Percentiles rank a stretch among this genome's conserved stretches.
Evolutionary conservation across 2,329 filamentous ascomycete species (phyloP).

Genomic region (Colletotrichum noveboracense): DNA sequence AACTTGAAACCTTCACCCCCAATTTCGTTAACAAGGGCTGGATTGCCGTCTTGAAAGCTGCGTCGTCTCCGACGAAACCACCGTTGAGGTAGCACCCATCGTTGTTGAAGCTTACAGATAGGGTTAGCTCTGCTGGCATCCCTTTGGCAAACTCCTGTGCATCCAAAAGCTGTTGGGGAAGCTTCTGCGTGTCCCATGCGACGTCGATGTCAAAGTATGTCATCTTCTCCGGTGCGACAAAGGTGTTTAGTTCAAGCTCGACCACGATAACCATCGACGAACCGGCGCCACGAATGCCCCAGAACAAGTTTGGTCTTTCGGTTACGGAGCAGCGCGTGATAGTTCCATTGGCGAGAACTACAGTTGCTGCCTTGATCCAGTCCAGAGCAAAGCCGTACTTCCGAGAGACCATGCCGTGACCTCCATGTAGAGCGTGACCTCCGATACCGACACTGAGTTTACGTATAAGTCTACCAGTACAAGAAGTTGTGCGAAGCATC

Average conservation of each 20-base stretch:
- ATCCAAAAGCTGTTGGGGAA: neutral
- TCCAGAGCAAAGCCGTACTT: constrained; percentile 35
- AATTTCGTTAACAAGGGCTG: neutral
- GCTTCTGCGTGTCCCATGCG: neutral
- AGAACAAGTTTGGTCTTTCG: constrained; percentile 45
- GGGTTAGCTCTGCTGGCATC: constrained; percentile 31
- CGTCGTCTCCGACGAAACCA: neutral
- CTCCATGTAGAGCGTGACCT: constrained; percentile 48
- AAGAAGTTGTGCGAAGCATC: too few species aligned
- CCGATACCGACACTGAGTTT: constrained; percentile 41
- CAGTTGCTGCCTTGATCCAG: constrained; percentile 37
- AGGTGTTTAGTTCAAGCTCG: constrained; percentile 43
- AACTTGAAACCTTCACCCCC: neutral
- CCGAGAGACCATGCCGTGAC: constrained; percentile 34
- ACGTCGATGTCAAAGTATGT: constrained; percentile 28
- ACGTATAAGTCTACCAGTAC: too few species aligned
- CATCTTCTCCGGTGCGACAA: constrained; percentile 35
- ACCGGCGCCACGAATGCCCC: constrained; percentile 46
- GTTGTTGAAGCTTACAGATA: constrained; percentile 17
- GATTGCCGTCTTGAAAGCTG: neutral
- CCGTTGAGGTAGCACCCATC: constrained; percentile 4
- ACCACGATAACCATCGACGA: constrained; percentile 46
- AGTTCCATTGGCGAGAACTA: constrained; percentile 40
- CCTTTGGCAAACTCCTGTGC: neutral
- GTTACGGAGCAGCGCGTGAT: constrained; percentile 34